phyloP scores from a whole-genome alignment of 108 stramenopile species.

The Aurantiochytrium sp. region DNA sequence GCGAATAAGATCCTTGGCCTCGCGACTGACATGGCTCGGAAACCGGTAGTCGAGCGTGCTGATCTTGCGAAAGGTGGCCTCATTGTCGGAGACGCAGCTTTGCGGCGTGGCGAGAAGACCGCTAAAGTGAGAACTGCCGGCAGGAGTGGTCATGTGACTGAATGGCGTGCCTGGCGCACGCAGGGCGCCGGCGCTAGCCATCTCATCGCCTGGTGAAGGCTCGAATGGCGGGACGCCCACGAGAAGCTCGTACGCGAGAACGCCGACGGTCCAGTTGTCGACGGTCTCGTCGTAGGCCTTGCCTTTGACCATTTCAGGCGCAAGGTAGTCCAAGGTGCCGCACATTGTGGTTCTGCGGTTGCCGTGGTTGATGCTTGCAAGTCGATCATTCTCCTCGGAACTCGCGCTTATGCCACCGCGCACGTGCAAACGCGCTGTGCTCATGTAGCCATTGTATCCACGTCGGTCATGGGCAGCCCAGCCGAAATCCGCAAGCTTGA shows the following conservation, averaged over 20 bases:
- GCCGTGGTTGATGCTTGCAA: background rate
- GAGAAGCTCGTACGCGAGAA: constrained; percentile 40
- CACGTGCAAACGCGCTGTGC: background rate
- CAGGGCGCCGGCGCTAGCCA: background rate
- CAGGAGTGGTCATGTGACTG: background rate
- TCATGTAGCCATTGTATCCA: background rate
- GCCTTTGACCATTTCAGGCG: constrained; percentile 38
- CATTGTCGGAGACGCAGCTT: background rate
- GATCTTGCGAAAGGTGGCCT: background rate
- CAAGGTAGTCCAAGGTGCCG: background rate
- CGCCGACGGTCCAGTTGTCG: constrained; percentile 48
- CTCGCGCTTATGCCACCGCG: background rate
- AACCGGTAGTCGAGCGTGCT: background rate
- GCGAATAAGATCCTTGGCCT: background rate
- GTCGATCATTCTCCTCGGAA: background rate
- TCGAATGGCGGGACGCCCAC: constrained; percentile 30
- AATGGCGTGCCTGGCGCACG: background rate
- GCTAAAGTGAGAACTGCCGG: background rate
- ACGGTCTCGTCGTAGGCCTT: constrained; percentile 16
- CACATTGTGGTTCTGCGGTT: background rate
- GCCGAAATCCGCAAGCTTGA: constrained; percentile 51
- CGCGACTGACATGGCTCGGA: background rate
- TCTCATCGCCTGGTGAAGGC: constrained; percentile 41
- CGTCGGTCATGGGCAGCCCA: constrained; percentile 44
- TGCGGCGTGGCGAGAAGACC: background rate